phyloP scores from a whole-genome alignment of 345 rosid genomes.

The Citrus hindsii region DNA sequence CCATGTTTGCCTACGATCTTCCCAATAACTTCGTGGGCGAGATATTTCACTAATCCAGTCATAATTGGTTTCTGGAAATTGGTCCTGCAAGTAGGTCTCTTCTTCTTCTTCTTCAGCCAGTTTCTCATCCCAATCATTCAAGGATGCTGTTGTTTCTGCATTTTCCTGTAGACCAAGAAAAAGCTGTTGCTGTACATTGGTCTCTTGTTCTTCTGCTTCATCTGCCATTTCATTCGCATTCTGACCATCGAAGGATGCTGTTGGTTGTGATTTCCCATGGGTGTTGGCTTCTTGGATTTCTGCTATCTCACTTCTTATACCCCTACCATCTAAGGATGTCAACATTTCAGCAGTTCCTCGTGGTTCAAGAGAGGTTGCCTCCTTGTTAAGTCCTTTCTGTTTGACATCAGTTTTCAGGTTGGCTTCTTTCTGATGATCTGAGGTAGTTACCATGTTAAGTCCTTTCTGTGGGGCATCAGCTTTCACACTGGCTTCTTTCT shows the following conservation, averaged over 20 bases:
- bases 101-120: slow-evolving; percentile 6
- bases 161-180: slow-evolving; percentile 18
- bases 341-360: slow-evolving; percentile 15
- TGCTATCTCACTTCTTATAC: slow-evolving; percentile 25
- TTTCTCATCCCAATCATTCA: slow-evolving; percentile 29
- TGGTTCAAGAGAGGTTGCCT: slow-evolving; percentile 6
- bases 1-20: slow-evolving; percentile 61
- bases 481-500: not conserved
- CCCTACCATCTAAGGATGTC: slow-evolving; percentile 17
- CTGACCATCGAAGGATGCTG: slow-evolving; percentile 22
- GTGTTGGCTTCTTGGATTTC: slow-evolving; percentile 14
- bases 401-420: slow-evolving; percentile 14
- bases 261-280: slow-evolving; percentile 18
- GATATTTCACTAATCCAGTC: slow-evolving; percentile 77
- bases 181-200: slow-evolving; percentile 15
- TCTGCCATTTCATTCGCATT: slow-evolving; percentile 25
- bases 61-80: slow-evolving; percentile 21
- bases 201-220: slow-evolving; percentile 19
- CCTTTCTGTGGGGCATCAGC: slow-evolving; percentile 17
- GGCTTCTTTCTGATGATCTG: not conserved
- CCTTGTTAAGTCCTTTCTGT: slow-evolving; percentile 9
- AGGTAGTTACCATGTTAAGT: not conserved
- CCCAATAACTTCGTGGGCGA: slow-evolving; percentile 93
- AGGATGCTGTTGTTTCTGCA: slow-evolving; percentile 17
- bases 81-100: slow-evolving; percentile 5